Conservation (phyloP, 2,329 filamentous ascomycete genomes). For the Phialemonium atrogriseum region DNA sequence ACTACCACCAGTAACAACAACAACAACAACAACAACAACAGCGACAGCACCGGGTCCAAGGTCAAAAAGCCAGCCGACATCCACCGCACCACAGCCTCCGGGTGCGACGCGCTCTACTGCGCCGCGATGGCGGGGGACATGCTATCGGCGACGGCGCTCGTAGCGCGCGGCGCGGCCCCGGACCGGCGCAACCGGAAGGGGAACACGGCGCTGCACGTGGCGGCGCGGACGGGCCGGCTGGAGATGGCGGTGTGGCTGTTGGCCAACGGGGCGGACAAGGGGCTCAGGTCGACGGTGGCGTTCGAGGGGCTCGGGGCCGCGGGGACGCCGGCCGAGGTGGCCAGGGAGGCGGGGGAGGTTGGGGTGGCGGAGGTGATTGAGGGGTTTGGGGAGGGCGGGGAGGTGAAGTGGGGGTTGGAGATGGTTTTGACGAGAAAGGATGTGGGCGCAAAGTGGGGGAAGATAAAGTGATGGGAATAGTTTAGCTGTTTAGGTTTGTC, state of each 20-base stretch:
- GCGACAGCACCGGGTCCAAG: conserved; percentile 2
- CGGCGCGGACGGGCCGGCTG: conserved; percentile 4
- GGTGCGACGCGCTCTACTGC: conserved; percentile 5
- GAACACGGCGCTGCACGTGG: conserved; percentile 8
- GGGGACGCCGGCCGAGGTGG: conserved; percentile 6
- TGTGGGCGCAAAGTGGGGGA: no score
- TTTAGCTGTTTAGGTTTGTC: no score
- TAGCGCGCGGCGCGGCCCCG: conserved; percentile 3
- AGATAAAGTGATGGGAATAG: no score
- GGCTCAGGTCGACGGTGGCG: not conserved
- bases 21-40: no score
- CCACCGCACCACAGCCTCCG: not conserved
- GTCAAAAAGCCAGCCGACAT: not conserved
- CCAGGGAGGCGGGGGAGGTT: not conserved
- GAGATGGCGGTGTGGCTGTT: conserved; percentile 8
- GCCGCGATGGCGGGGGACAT: conserved; percentile 5
- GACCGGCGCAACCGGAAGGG: conserved; percentile 2
- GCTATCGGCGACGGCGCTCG: conserved; percentile 2
- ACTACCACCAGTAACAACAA: no score
- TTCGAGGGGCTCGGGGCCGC: conserved; percentile 3
- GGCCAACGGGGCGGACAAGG: conserved; percentile 7
- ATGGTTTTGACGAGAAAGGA: no score
- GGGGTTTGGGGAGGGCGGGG: no score
- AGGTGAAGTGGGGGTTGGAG: no score
- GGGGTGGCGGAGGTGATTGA: no score